These are phyloP conservation scores for Passalora sequoiae DNA, from an alignment of 2,329 filamentous ascomycete species.

Conservation along the genomic window DNA sequence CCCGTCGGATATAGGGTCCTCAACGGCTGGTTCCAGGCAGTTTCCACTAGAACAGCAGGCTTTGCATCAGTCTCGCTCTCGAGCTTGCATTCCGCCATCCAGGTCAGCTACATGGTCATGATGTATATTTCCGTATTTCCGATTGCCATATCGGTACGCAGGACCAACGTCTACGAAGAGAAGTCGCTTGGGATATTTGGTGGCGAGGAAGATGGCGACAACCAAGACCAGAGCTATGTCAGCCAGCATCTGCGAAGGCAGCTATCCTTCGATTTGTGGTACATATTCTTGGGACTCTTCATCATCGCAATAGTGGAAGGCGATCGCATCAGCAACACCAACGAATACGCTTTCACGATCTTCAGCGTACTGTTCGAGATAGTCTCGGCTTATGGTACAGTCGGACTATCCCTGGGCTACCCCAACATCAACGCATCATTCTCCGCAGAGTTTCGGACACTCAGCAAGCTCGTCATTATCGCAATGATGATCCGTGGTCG, in stretches of 20 bases:
- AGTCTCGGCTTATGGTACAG: constrained; percentile 87
- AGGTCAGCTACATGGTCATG: constrained; percentile 94
- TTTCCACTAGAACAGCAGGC: constrained; percentile 82
- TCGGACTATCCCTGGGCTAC: constrained; percentile 84
- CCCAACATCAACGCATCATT: constrained; percentile 71
- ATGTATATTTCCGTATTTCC: constrained; percentile 99
- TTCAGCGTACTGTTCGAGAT: constrained; percentile 70
- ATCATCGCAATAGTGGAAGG: constrained; percentile 88
- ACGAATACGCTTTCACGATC: constrained; percentile 50
- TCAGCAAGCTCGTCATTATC: constrained; percentile 62
- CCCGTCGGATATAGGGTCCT: constrained; percentile 71
- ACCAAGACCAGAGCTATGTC: constrained; percentile 71
- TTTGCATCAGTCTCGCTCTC: constrained; percentile 77
- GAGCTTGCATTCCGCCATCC: constrained; percentile 78
- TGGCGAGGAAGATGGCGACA: constrained; percentile 46
- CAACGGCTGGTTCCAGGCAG: constrained; percentile 84
- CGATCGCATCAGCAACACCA: constrained; percentile 56
- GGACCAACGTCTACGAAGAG: constrained; percentile 96
- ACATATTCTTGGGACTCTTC: constrained; percentile 88
- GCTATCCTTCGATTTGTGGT: constrained; percentile 96
- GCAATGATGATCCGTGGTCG: constrained; percentile 63
- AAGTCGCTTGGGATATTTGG: constrained; percentile 72
- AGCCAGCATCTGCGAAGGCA: constrained; percentile 87
- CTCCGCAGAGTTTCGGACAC: constrained; percentile 69
- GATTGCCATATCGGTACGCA: constrained; percentile 88